A percentile compares a stretch with the other conserved stretches of the same genome.
Conservation (phyloP, 192 early-diverging fungal species). For the Entomortierella beljakovae region DNA sequence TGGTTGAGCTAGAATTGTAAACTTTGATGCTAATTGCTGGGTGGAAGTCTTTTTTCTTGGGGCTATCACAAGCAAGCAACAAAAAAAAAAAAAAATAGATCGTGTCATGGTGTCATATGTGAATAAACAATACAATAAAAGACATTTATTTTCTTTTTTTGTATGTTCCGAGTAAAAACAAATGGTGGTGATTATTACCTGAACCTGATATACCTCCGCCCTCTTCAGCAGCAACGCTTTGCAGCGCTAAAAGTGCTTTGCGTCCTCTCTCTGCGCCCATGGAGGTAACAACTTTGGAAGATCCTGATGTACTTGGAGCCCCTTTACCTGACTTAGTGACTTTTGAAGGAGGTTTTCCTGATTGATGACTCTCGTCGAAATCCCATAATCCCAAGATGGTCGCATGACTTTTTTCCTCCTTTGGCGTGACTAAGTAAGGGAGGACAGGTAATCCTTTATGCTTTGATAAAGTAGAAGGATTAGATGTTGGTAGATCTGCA, state of each 20-base stretch:
- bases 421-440: slow-evolving; percentile 45
- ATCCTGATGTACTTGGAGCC: slow-evolving; percentile 49
- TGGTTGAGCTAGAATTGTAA: slow-evolving; percentile 43
- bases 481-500: slow-evolving; percentile 27
- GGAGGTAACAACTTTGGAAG: slow-evolving; percentile 46
- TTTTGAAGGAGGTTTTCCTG: slow-evolving; percentile 22
- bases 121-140: not conserved
- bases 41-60: slow-evolving; percentile 44
- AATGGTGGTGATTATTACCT: slow-evolving; percentile 18
- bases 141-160: not conserved
- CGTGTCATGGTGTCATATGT: not conserved
- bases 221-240: slow-evolving; percentile 49
- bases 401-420: slow-evolving; percentile 51
- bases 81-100: slow-evolving; percentile 3
- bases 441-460: slow-evolving; percentile 48
- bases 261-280: slow-evolving; percentile 50
- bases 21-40: slow-evolving; percentile 48
- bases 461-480: slow-evolving; percentile 48
- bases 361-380: slow-evolving; percentile 25
- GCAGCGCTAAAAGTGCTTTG: slow-evolving; percentile 40
- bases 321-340: slow-evolving; percentile 39
- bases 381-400: slow-evolving; percentile 51
- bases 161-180: no score
- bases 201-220: slow-evolving; percentile 28
- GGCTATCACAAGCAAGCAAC: not conserved